These are phyloP conservation scores for Plasmodium falciparum DNA, from an alignment of 169 alveolate genomes.

Conservation along the genomic window DNA sequence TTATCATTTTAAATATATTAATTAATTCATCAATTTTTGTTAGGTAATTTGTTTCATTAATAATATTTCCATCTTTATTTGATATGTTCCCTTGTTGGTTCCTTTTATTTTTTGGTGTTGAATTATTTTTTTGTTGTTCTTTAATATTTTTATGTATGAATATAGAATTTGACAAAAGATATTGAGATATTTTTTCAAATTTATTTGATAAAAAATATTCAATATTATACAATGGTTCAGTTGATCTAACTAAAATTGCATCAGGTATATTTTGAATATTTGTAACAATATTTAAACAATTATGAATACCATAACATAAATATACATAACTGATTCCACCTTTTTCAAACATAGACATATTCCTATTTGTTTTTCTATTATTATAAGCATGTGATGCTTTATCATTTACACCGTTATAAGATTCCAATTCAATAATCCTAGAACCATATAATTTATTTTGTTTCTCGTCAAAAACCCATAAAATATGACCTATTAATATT, in stretches of 20 bases:
- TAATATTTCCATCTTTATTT: background rate
- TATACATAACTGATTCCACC: constrained; percentile 80
- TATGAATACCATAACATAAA: constrained; percentile 78
- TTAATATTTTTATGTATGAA: background rate
- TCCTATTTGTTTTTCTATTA: constrained; percentile 72
- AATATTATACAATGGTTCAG: constrained; percentile 60
- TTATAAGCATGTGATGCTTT: constrained; percentile 80
- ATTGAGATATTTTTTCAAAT: constrained; percentile 12
- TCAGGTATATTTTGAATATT: constrained; percentile 64
- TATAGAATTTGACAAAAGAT: background rate
- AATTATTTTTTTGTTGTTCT: background rate
- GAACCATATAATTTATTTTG: constrained; percentile 61
- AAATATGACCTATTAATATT: constrained; percentile 39
- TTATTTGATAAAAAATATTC: constrained; percentile 15
- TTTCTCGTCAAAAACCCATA: constrained; percentile 37
- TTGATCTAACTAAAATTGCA: constrained; percentile 78
- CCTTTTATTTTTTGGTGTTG: background rate
- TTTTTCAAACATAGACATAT: constrained; percentile 52
- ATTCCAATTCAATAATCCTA: constrained; percentile 72
- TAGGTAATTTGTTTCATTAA: constrained; percentile 13
- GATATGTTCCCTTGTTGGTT: background rate
- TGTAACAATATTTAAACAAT: constrained; percentile 77
- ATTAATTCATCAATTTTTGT: constrained; percentile 6
- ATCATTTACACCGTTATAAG: constrained; percentile 76
- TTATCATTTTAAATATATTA: constrained; percentile 15